phyloP scores from a whole-genome alignment of 2,329 filamentous ascomycete species.

The Tolypocladium amazonense region DNA sequence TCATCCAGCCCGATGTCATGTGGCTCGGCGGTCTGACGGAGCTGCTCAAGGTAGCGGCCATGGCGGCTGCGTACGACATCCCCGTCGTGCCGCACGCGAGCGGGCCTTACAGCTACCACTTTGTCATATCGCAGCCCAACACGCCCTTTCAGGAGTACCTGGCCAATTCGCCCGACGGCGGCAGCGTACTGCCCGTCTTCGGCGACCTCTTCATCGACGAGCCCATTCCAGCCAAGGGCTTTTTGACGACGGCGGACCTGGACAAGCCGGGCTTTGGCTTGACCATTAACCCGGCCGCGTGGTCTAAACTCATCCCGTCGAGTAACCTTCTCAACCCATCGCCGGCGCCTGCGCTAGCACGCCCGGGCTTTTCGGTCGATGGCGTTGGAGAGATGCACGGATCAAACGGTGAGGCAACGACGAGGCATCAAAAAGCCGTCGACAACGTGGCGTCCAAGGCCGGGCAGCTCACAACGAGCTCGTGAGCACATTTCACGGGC shows the following conservation, averaged over 20 bases:
- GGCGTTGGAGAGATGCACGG: conserved; percentile 13
- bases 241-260: conserved; percentile 65
- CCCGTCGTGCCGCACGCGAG: conserved; percentile 93
- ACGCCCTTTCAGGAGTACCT: conserved; percentile 94
- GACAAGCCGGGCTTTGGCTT: conserved; percentile 89
- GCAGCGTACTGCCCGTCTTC: conserved; percentile 83
- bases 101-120: conserved; percentile 92
- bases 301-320: conserved; percentile 63
- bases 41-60: conserved; percentile 75
- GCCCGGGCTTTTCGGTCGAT: background rate
- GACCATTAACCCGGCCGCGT: conserved; percentile 69
- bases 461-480: background rate
- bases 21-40: conserved; percentile 93
- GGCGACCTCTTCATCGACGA: conserved; percentile 86
- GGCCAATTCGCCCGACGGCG: conserved; percentile 84
- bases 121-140: conserved; percentile 87
- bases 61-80: conserved; percentile 88
- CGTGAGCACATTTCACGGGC: background rate
- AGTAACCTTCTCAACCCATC: conserved; percentile 61
- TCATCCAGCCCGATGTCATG: conserved; percentile 94
- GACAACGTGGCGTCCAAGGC: background rate
- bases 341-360: conserved; percentile 33
- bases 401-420: background rate
- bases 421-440: background rate
- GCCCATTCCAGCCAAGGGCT: conserved; percentile 76